Conservation (phyloP, 352 stramenopile genomes). For the Aphanomyces euteiches region DNA sequence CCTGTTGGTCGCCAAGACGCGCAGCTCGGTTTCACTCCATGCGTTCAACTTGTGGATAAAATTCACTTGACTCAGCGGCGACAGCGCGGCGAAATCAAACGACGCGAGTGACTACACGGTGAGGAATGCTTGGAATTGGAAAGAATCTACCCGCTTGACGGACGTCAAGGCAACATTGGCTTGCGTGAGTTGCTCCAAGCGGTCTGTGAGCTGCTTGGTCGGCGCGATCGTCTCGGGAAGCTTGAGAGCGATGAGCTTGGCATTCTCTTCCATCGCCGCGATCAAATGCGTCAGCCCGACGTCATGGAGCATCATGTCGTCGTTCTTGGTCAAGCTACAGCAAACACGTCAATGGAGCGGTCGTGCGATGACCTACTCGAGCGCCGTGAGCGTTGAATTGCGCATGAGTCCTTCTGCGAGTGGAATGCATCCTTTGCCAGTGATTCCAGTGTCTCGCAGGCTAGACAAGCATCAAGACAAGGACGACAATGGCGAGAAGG, state of each 20-base stretch:
- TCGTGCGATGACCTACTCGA: conserved; percentile 40
- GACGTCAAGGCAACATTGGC: conserved; percentile 42
- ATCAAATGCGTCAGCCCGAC: conserved; percentile 45
- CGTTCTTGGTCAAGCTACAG: conserved; percentile 43
- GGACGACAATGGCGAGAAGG: neutral
- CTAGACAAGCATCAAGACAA: conserved; percentile 5
- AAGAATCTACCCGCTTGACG: conserved; percentile 33
- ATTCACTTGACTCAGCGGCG: conserved; percentile 50
- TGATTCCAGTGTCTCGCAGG: conserved; percentile 5
- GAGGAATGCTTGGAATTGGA: neutral
- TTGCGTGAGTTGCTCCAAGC: conserved; percentile 36
- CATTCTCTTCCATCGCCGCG: conserved; percentile 47
- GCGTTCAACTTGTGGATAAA: conserved; percentile 62
- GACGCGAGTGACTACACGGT: conserved; percentile 14
- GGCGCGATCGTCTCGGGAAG: conserved; percentile 36
- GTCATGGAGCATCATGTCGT: conserved; percentile 37
- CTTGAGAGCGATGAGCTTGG: conserved; percentile 36
- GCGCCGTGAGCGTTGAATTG: conserved; percentile 43
- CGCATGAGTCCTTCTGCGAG: conserved; percentile 50
- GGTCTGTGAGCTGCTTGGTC: neutral
- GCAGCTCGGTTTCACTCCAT: conserved; percentile 54
- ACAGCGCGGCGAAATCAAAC: conserved; percentile 42
- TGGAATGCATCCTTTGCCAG: conserved; percentile 44
- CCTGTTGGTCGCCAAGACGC: conserved; percentile 40
- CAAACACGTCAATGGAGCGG: neutral